Evolutionary conservation across 768 basidiomycete genomes (phyloP), one percentile per base, ranked within the genome.

Genomic region (Hemileccinum rubropunctum): DNA sequence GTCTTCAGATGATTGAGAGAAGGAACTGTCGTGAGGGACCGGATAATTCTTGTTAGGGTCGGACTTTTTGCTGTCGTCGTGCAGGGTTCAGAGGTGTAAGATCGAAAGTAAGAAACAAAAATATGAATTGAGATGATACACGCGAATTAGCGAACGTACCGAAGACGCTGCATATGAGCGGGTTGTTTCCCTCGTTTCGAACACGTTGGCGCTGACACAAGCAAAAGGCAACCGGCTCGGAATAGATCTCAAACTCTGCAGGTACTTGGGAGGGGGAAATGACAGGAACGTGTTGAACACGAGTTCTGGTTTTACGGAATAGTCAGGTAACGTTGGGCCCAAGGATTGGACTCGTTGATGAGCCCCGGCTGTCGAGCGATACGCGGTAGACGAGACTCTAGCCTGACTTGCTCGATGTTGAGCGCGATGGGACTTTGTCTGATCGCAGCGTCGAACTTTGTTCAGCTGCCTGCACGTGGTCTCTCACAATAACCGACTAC

Each of bases 281-380:
- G 65, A 72, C 66, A 70, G 73, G 76, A 87, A 86, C 86, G 86
- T 88, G 86, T 76, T 74, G 61, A 75, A 83, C 85, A 86, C 85
- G 86, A 83, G 83, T 80, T 66, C 68, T 64, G 38, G 50, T 57
- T 30, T 70, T 68, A 68, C 68, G 66, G 51, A 63, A 66, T 50
- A 34, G 43, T 35, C 57, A 39, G 40, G 45, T 23, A 33, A 32
- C 34, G 23, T 23, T 23, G n/a, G 42, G 37, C 35, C 38, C 48
- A 32, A 33, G 44, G 52, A 23, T 41, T 32, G 26, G 20, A 42
- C n/a, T 30, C 26, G 34, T 6, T 15, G 34, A 35, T 17, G 34
- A 8, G 34, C n/a, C 6, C 36, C 36, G 5, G 17, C 6, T n/a
- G 20, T 37, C 36, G 36, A 37, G 36, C 18, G 18, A 18, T 37